Conservation (phyloP, 306 rosid species). For the Cicer judaicum region DNA sequence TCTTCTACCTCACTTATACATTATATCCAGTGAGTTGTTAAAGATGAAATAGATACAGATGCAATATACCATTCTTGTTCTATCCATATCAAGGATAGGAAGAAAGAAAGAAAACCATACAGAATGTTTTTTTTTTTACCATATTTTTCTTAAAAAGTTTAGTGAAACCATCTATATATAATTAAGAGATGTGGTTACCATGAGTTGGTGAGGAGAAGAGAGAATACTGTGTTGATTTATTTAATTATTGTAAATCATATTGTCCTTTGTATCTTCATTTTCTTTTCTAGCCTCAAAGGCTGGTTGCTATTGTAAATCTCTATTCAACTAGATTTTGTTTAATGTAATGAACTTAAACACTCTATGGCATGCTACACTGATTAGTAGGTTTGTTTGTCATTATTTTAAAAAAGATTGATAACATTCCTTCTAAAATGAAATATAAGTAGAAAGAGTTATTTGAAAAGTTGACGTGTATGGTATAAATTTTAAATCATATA, state of each 20-base stretch:
- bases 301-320: conserved; percentile 55
- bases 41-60: conserved; percentile 39
- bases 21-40: conserved; percentile 31
- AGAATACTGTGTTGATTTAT: conserved; percentile 37
- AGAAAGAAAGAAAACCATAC: conserved; percentile 33
- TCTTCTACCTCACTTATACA: conserved; percentile 28
- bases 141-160: conserved; percentile 24
- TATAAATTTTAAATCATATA: too few relatives aligned
- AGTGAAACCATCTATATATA: conserved; percentile 25
- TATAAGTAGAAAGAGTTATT: too few relatives aligned
- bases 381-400: too few relatives aligned
- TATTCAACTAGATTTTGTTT: conserved; percentile 36
- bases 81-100: conserved; percentile 36
- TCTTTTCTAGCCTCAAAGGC: conserved; percentile 49
- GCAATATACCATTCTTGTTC: conserved; percentile 41
- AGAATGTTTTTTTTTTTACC: conserved; percentile 31
- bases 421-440: too few relatives aligned
- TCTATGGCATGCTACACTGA: too few relatives aligned
- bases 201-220: conserved; percentile 39
- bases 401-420: too few relatives aligned
- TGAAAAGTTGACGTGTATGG: too few relatives aligned
- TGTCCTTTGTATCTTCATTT: conserved; percentile 28
- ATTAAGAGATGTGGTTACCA: conserved; percentile 33
- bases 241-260: conserved; percentile 42
- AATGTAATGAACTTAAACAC: conserved; percentile 27